Base-by-base conservation (phyloP, 306 rosid genomes). In the Vigna hirtella region DNA sequence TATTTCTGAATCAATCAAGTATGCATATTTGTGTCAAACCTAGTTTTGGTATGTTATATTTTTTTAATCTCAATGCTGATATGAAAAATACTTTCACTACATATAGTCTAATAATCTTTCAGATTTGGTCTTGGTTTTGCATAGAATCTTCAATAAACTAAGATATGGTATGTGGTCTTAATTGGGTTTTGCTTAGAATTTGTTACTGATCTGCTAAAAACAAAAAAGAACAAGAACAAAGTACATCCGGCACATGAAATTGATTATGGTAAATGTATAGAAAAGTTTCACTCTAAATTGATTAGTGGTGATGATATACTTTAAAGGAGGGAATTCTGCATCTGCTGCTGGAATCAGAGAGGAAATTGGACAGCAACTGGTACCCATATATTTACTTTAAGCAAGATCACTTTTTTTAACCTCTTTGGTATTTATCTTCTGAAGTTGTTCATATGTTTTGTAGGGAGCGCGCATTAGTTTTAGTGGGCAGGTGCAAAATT, bases 291-390 rank as follows among this genome's bases (percentile, higher is more conserved):
- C 42, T 65, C 45, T 61, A 66, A 69, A n/a, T 66, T 58, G 59
- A 76, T 88, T 5, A 83, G 87, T 6, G 97, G 89, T 11, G 89
- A 77, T 62, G 87, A 84, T 48, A 78, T 95, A n/a, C 90, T 18
- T 95, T 52, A 74, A 32, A 75, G 98, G 98, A 71, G 95, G 89
- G 12, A 95, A 95, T 70, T 95, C 80, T 84, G 98, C 98, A 38
- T 95, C 98, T 38, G 98, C 98, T 16, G 98, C 97, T n/a, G 98
- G 98, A 52, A 95, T 95, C 61, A 83, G 96, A 82, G 97, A 92
- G n/a, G 97, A 95, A 85, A 95, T 93, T 18, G 98, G 98, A 1
- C 93, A 34, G 56, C 97, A 95, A 78, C 76, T 95, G 93, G 98
- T 94, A 73, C 17, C 22, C 4, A 1, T 76, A 63, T 32, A 13